phyloP scores from a whole-genome alignment of 495 filamentous ascomycete genomes.

The Hypoxylon trugodes region DNA sequence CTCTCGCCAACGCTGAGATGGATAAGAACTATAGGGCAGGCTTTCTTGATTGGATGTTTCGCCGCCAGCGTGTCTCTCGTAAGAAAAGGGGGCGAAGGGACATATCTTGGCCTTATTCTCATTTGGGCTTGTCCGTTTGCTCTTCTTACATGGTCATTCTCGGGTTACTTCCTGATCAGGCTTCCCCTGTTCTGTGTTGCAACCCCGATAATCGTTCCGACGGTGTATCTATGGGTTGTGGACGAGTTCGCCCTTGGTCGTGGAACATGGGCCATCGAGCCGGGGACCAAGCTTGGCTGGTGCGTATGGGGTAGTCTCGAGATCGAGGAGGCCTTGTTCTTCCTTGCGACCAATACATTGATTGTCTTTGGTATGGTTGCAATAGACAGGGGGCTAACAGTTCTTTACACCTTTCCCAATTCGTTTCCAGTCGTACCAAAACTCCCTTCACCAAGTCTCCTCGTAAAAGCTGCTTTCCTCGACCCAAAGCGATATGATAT shows the following conservation, averaged over 20 bases:
- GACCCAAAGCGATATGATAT: slow-evolving; percentile 57
- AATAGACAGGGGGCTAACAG: slow-evolving; percentile 68
- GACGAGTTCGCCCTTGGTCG: slow-evolving; percentile 67
- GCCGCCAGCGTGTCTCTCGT: slow-evolving; percentile 52
- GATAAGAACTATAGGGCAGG: slow-evolving; percentile 48
- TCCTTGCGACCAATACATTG: slow-evolving; percentile 68
- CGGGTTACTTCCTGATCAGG: slow-evolving; percentile 65
- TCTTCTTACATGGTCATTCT: slow-evolving; percentile 67
- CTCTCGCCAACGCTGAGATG: slow-evolving; percentile 11
- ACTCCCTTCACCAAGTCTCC: slow-evolving; percentile 54
- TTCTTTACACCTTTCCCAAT: slow-evolving; percentile 63
- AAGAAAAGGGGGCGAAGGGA: slow-evolving; percentile 52
- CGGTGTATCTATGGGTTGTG: slow-evolving; percentile 72
- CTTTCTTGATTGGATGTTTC: slow-evolving; percentile 50
- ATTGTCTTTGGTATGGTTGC: slow-evolving; percentile 71
- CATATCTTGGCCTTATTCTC: slow-evolving; percentile 72
- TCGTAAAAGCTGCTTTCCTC: slow-evolving; percentile 56
- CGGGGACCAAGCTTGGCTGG: slow-evolving; percentile 66
- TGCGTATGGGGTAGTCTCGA: slow-evolving; percentile 69
- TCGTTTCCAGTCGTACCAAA: slow-evolving; percentile 53
- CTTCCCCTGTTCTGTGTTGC: slow-evolving; percentile 62
- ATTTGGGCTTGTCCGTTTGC: slow-evolving; percentile 71
- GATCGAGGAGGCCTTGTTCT: slow-evolving; percentile 74
- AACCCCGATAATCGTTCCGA: slow-evolving; percentile 66
- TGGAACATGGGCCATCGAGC: slow-evolving; percentile 72